Evolutionary conservation across 2,329 filamentous ascomycete species (phyloP).

Genomic region (Escovopsis sp.): DNA sequence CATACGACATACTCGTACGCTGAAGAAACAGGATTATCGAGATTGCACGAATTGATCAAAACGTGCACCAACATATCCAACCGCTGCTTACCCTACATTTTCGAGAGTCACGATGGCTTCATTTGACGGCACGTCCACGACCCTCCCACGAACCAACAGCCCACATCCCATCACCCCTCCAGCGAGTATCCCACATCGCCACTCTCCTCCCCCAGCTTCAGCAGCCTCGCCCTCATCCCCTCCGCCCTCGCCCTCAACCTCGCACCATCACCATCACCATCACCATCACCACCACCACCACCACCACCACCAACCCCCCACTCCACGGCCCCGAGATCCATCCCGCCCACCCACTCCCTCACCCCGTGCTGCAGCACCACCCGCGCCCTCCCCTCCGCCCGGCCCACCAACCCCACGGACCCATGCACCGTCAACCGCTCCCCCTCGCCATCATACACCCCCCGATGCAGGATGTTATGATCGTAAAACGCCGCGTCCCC

Average conservation of each 20-base stretch:
- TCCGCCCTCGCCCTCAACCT: conserved; percentile 36
- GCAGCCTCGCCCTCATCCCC: conserved; percentile 47
- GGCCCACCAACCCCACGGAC: conserved; percentile 47
- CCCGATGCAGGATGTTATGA: conserved; percentile 73
- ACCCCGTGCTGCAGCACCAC: conserved; percentile 67
- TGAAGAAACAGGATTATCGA: no score
- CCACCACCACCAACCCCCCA: conserved; percentile 12
- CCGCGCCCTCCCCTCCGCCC: conserved; percentile 42
- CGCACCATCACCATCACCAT: conserved; percentile 18
- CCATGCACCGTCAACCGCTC: conserved; percentile 62
- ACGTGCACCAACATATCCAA: no score
- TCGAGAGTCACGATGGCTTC: no score
- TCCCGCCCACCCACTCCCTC: conserved; percentile 47
- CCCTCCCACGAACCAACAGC: no score
- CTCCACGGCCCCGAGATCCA: conserved; percentile 37
- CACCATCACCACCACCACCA: conserved; percentile 17
- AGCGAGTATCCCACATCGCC: conserved; percentile 51
- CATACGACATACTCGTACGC: no score
- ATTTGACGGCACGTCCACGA: no score
- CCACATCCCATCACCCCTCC: conserved; percentile 27
- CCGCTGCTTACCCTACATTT: no score
- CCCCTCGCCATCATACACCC: conserved; percentile 42
- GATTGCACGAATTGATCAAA: no score
- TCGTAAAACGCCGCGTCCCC: conserved; percentile 82
- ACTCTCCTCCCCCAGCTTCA: conserved; percentile 45